Evolutionary conservation across 2,329 filamentous ascomycete species (phyloP), one percentile per base, ranked within the genome.

Genomic region (Magnaporthales sp.): DNA sequence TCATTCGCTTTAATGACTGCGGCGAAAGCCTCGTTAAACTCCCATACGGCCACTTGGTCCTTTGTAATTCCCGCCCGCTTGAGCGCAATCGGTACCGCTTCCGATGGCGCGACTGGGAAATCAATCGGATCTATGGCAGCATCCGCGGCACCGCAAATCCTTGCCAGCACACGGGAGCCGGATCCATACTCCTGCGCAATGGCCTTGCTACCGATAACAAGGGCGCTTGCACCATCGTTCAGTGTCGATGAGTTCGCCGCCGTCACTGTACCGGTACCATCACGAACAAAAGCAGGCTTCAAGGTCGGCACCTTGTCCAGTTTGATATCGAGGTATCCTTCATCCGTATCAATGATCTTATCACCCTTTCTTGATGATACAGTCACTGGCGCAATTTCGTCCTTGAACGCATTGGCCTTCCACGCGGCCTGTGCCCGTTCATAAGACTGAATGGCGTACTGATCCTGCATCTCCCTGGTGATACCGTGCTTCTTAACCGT

Each of bases 1-100:
- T 92, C 90, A 75, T 98, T 97, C 58, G 94, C 93, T 76, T 95
- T 93, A 77, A 97, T 95, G 31, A 97, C 93, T 4, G 91, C 92
- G 30, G 95, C 94, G 75, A 99, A 99, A 0, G 95, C 95, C 80
- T 99, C 95, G 77, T 99, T 99, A 79, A 99, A 97, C 77, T 98
- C 95, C 94, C 95, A 98, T 26, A 97, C 81, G 5, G 94, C 89
- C 62, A 99, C 92, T 77, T 98, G 91, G 62, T 96, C 90, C 79
- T 93, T 92, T 70, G 87, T 92, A 71, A 99, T 93, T 11, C 94
- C 93, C 0, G 95, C 95, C 67, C 93, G 86, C 78, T 93, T 86
- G 64, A 99, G 83, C 11, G 93, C 93, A 72, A 97, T 87, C 3
- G 94, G 93, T 0, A 98, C 94, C 5, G 94, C 94, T 78, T 96